Base-by-base conservation (phyloP, 2,329 filamentous ascomycete species). In the Epichloe typhina region DNA sequence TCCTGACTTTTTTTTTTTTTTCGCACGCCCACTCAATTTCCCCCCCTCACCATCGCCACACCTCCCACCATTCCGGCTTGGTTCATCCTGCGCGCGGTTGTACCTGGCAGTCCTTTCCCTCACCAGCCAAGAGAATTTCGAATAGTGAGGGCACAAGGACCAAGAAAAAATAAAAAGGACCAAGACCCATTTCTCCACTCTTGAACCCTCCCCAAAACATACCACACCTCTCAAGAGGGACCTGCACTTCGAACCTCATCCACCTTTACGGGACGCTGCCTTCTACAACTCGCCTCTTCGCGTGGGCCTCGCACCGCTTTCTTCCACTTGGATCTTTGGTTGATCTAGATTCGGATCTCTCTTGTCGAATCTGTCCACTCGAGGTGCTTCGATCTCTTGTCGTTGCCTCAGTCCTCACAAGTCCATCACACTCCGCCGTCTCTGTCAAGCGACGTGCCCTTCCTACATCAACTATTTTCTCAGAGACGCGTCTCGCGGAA, bases 101-200 rank as follows among this genome's bases (percentile, higher is more conserved):
- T 58, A 54, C 59, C 57, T 58, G 55, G 53, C 55, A 53, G 49
- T 51, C 48, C 46, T 31, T 41, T 41, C 41, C 45, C 49, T 54
- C 59, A 56, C 54, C 53, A 53, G 56, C 31, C 31, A 55, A 60
- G 60, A 47, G 21, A 46, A 44, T 17, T 21, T 45, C 17, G 19
- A 52, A 19, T 35, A 41, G 36, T 45, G 46, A 50, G 47, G 46
- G 41, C 45, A 40, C 47, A 51, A 49, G 41, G 49, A 33, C 15
- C 65, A 65, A 63, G 66, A 65, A 63, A 66, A 66, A 63, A 56
- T 56, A 66, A 68, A 68, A 69, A 69, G 64, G 61, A 64, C 63
- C 63, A 59, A 67, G 68, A 66, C 63, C 67, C 67, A 64, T 61
- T 69, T 71, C 69, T 68, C 70, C 70, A 72, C 69, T 66, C 64